Percentiles rank a stretch among this genome's conserved stretches.
Evolutionary conservation across 1,284 basidiomycete species (phyloP).

Genomic region (Sporisorium iseilematis-ciliati): DNA sequence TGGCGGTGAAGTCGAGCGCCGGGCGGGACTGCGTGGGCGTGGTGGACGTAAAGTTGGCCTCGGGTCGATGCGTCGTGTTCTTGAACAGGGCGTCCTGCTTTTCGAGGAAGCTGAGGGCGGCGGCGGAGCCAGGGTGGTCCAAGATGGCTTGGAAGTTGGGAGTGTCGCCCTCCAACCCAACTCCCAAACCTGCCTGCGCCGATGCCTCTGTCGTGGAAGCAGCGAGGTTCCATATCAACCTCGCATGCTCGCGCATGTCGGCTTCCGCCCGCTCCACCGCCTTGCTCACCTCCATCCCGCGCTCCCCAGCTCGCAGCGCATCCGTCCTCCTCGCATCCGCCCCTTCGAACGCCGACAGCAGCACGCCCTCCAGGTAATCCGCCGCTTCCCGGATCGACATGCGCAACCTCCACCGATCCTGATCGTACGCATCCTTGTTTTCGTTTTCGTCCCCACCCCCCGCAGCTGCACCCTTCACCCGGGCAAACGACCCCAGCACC

Average conservation of each 20-base stretch:
- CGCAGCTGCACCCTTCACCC: too few relatives aligned
- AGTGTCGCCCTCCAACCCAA: constrained; percentile 77
- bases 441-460: too few relatives aligned
- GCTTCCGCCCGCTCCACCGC: constrained; percentile 44
- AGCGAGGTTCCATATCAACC: constrained; percentile 35
- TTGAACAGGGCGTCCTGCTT: constrained; percentile 93
- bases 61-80: constrained; percentile 78
- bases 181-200: background rate
- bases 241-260: constrained; percentile 44
- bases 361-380: constrained; percentile 86
- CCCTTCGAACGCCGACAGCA: constrained; percentile 85
- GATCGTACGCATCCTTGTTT: constrained; percentile 8
- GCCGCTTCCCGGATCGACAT: constrained; percentile 72
- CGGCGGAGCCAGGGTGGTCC: constrained; percentile 36
- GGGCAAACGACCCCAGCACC: constrained; percentile 44
- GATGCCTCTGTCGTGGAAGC: constrained; percentile 17
- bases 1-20: constrained; percentile 84
- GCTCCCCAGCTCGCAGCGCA: constrained; percentile 39
- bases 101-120: constrained; percentile 80
- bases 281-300: constrained; percentile 49
- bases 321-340: constrained; percentile 76
- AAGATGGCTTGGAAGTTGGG: constrained; percentile 80
- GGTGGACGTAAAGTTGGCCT: constrained; percentile 74
- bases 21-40: constrained; percentile 18
- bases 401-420: constrained; percentile 31